Base-by-base conservation (phyloP, 1,284 basidiomycete species). In the Rhizoctonia solani region DNA sequence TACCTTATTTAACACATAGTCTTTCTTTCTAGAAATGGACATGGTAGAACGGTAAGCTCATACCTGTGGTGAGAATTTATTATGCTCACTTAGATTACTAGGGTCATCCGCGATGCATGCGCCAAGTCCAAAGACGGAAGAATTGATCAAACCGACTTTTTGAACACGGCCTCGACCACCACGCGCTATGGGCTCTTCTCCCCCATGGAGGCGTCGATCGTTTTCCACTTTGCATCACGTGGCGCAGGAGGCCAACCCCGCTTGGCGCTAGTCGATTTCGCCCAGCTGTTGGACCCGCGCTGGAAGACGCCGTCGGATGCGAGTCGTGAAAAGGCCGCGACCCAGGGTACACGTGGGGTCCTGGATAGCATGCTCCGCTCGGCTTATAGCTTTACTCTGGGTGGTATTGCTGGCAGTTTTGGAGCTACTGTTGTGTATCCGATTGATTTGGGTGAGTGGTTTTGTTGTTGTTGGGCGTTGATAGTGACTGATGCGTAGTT, bases 391-490 rank as follows among this genome's bases (percentile, higher is more conserved):
- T 98, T 99, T 75, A 82, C 84, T 52, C 87, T 92, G 73, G 96
- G 95, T 75, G 95, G 95, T 77, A 78, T 97, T 70, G 95, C 96
- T 42, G 96, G 96, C 68, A 93, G 92, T 27, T 86, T 93, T 71
- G 95, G 95, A 72, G 95, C 90, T 59, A 98, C 88, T 69, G 92
- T 93, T 53, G 93, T 96, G 30, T 95, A 96, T 77, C 93, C 93
- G 37, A 96, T 96, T 77, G 93, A 96, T 79, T 84, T 95, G 77
- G 93, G 90, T 88, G 75, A 81, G 89, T 82, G 32, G 4, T 61
- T 66, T 73, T 67, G n/a, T n/a, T n/a, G n/a, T n/a, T 66, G 25
- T 37, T 21, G 8, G 13, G 9, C 5, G 56, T 55, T 42, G 42
- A 68, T 69, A 27, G 53, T 49, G 30, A 37, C 53, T 30, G 39